Conservation (phyloP, 2,329 filamentous ascomycete species). For the Monilinia polystroma region DNA sequence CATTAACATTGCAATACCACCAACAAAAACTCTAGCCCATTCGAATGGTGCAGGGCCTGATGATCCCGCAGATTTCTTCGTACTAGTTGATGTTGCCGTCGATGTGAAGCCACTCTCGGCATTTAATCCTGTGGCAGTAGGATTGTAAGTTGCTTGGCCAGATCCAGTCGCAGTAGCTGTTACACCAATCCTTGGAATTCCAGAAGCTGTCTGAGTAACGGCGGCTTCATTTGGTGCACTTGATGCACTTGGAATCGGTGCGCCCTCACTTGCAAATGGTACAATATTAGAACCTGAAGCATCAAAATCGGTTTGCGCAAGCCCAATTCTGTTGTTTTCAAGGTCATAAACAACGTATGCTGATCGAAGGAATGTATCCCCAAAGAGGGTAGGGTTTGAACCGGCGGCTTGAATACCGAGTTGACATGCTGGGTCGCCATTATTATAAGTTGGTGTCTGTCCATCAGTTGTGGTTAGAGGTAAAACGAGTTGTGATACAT, state of each 20-base stretch:
- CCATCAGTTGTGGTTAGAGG: constrained; percentile 39
- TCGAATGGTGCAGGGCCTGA: constrained; percentile 34
- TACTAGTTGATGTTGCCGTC: constrained; percentile 21
- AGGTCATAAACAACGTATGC: constrained; percentile 57
- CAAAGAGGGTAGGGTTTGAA: constrained; percentile 42
- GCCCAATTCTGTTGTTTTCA: constrained; percentile 50
- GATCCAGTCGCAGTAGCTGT: constrained; percentile 27
- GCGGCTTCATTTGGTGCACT: constrained; percentile 30
- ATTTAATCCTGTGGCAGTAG: constrained; percentile 34
- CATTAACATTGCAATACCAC: constrained; percentile 27
- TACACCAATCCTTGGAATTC: constrained; percentile 30
- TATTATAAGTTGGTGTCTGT: constrained; percentile 35
- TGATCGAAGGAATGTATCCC: constrained; percentile 54
- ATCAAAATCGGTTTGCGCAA: constrained; percentile 51
- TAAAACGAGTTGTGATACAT: constrained; percentile 49
- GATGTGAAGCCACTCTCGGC: constrained; percentile 36
- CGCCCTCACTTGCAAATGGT: constrained; percentile 35
- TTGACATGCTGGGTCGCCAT: constrained; percentile 47
- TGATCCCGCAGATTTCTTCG: constrained; percentile 34
- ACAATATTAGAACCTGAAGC: constrained; percentile 40
- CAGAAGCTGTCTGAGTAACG: constrained; percentile 37
- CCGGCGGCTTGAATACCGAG: constrained; percentile 52
- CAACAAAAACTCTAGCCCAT: constrained; percentile 34
- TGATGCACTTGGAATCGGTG: constrained; percentile 35
- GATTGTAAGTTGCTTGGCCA: constrained; percentile 33